Percentiles rank a stretch among this genome's conserved stretches.
phyloP scores from a whole-genome alignment of 2,329 filamentous ascomycete species.

The Fusarium sp. region DNA sequence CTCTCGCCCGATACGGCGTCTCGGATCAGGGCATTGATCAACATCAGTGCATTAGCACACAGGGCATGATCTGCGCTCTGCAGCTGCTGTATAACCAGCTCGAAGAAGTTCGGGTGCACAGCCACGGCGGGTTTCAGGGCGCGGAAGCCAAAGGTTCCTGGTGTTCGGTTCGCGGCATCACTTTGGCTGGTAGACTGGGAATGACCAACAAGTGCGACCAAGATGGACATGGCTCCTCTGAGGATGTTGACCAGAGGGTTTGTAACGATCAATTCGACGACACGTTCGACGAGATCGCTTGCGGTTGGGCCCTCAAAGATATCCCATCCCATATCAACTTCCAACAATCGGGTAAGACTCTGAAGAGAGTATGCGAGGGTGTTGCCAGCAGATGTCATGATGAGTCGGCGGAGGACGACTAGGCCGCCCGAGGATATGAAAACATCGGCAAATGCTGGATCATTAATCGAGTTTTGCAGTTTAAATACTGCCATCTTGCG shows the following conservation, averaged over 20 bases:
- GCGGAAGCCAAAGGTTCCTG: slow-evolving; percentile 82
- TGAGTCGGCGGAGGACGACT: slow-evolving; percentile 79
- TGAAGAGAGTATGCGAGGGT: slow-evolving; percentile 95
- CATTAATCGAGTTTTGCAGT: slow-evolving; percentile 92
- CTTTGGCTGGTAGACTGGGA: slow-evolving; percentile 66
- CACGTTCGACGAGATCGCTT: slow-evolving; percentile 74
- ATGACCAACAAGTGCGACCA: slow-evolving; percentile 91
- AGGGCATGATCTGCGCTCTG: slow-evolving; percentile 94
- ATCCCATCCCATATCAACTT: slow-evolving; percentile 99
- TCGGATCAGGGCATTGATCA: slow-evolving; percentile 94
- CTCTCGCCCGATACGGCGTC: slow-evolving; percentile 84
- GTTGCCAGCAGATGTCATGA: slow-evolving; percentile 87
- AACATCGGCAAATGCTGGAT: slow-evolving; percentile 94
- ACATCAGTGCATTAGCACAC: slow-evolving; percentile 92
- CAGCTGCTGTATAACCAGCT: slow-evolving; percentile 89
- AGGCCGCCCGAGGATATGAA: slow-evolving; percentile 93
- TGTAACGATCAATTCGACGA: slow-evolving; percentile 91
- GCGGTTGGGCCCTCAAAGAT: slow-evolving; percentile 71
- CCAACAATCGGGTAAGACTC: slow-evolving; percentile 83
- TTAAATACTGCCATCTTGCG: slow-evolving; percentile 99
- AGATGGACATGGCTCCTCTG: slow-evolving; percentile 93
- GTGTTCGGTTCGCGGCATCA: slow-evolving; percentile 47
- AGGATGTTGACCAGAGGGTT: slow-evolving; percentile 98
- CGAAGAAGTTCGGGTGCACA: slow-evolving; percentile 91
- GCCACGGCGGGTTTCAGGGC: slow-evolving; percentile 92